Evolutionary conservation across 768 basidiomycete species (phyloP), one percentile per base, ranked within the genome.

Genomic region (Tulasnella sp.): DNA sequence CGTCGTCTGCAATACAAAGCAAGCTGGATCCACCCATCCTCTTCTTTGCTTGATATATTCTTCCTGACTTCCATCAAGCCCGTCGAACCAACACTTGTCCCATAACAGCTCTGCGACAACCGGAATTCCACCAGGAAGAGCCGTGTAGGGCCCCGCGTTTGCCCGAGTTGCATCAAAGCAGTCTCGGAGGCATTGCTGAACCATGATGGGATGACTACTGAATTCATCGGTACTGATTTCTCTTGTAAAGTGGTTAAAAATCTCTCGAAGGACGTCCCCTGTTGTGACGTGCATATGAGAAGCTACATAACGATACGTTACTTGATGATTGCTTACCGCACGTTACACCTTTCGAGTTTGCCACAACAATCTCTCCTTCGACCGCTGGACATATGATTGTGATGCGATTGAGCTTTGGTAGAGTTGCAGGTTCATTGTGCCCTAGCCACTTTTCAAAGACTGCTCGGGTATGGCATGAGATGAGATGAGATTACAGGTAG

Each of bases 1-100:
- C n/a, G n/a, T n/a, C n/a, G n/a, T n/a, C n/a, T n/a, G n/a, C n/a
- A n/a, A n/a, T n/a, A 48, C 22, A 24, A 48, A 48, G 35, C 47
- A 48, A 4, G 33, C 47, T 10, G 47, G 47, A 47, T 47, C 33
- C 15, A 34, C 45, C 45, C 45, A 47, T 15, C 45, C 45, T 34
- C 33, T 15, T 34, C 45, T 35, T 16, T 22, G 20, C 16, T 47
- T 31, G 6, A 47, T 34, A 34, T 47, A 47, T 8, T 47, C 45
- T 34, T 28, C n/a, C 29, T 47, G 15, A 47, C 24, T 33, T 34
- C 45, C 16, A 22, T 19, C 10, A 47, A 47, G 31, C n/a, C 7
- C 19, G 33, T 34, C 28, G 33, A 34, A 2, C 32, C 45, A 5
- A n/a, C 28, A 29, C 45, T 33, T 19, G 27, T 33, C 33, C 37